Evolutionary conservation across 2,329 filamentous ascomycete genomes (phyloP).

Genomic region (Alternaria postmessia): DNA sequence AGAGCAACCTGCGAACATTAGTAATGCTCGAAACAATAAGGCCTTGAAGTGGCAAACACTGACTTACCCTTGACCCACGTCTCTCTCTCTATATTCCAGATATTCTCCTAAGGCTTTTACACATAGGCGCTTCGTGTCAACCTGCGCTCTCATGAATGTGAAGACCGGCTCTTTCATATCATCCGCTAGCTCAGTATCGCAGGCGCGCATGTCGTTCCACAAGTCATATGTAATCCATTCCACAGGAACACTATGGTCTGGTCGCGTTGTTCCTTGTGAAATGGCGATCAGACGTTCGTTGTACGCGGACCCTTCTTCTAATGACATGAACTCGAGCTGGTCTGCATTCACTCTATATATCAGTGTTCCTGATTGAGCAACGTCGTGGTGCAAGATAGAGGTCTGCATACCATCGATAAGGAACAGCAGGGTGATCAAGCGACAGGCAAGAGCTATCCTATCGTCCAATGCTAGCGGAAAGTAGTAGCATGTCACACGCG

Average conservation of each 20-base stretch:
- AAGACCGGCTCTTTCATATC: constrained; percentile 51
- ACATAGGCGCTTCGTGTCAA: constrained; percentile 27
- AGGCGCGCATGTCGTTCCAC: constrained; percentile 52
- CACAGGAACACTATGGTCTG: constrained; percentile 45
- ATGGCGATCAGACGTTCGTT: constrained; percentile 52
- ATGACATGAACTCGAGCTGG: constrained; percentile 53
- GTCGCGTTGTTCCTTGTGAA: constrained; percentile 39
- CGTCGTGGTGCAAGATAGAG: background rate
- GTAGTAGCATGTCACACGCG: constrained; percentile 51
- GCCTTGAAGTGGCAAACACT: constrained; percentile 20
- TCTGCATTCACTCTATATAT: background rate
- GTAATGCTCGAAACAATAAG: background rate
- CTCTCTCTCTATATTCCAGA: background rate
- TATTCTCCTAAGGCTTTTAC: constrained; percentile 33
- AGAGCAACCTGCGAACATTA: background rate
- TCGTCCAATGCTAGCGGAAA: constrained; percentile 51
- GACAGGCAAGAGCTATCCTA: constrained; percentile 50
- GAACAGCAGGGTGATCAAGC: constrained; percentile 53
- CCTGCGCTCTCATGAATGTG: constrained; percentile 54
- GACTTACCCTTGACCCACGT: background rate
- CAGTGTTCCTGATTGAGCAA: background rate
- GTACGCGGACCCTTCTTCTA: constrained; percentile 50
- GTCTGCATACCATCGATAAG: constrained; percentile 51
- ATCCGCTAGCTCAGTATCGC: constrained; percentile 49
- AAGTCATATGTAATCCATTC: constrained; percentile 53